phyloP scores from a whole-genome alignment of 805 yeast genomes.

The Naumovozyma dairenensis region DNA sequence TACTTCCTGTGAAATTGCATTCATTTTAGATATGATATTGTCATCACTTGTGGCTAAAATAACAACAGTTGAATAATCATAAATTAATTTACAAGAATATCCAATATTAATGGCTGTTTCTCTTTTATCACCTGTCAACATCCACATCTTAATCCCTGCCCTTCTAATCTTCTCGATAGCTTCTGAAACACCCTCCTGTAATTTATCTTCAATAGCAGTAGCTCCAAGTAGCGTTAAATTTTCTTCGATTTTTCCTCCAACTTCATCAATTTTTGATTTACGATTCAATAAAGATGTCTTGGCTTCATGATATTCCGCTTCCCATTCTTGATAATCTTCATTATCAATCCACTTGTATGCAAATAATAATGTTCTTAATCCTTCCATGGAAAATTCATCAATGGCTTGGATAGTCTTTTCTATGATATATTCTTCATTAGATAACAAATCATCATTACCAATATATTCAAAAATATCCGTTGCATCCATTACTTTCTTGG shows the following conservation, averaged over 20 bases:
- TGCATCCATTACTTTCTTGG: background rate
- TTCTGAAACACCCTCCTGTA: constrained; percentile 95
- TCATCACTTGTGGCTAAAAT: constrained; percentile 50
- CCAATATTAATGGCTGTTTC: constrained; percentile 98
- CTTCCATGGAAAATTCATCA: constrained; percentile 92
- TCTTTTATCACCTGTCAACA: constrained; percentile 96
- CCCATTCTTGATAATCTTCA: constrained; percentile 58
- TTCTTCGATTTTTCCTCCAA: constrained; percentile 65
- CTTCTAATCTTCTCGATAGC: constrained; percentile 83
- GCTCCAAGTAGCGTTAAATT: constrained; percentile 74
- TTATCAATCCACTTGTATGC: constrained; percentile 63
- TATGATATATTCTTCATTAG: constrained; percentile 65
- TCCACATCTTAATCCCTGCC: constrained; percentile 95
- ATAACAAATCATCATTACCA: constrained; percentile 46
- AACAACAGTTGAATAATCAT: constrained; percentile 85
- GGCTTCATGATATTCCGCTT: constrained; percentile 57
- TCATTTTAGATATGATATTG: constrained; percentile 54
- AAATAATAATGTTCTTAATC: constrained; percentile 81
- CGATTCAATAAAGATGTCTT: constrained; percentile 66
- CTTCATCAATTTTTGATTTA: constrained; percentile 50
- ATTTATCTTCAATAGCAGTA: constrained; percentile 93
- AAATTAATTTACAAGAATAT: constrained; percentile 83
- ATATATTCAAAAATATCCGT: constrained; percentile 29
- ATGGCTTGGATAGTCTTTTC: constrained; percentile 83
- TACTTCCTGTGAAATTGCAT: constrained; percentile 67